Evolutionary conservation across 1,284 basidiomycete genomes (phyloP).

Genomic region (Leccinum variabile): DNA sequence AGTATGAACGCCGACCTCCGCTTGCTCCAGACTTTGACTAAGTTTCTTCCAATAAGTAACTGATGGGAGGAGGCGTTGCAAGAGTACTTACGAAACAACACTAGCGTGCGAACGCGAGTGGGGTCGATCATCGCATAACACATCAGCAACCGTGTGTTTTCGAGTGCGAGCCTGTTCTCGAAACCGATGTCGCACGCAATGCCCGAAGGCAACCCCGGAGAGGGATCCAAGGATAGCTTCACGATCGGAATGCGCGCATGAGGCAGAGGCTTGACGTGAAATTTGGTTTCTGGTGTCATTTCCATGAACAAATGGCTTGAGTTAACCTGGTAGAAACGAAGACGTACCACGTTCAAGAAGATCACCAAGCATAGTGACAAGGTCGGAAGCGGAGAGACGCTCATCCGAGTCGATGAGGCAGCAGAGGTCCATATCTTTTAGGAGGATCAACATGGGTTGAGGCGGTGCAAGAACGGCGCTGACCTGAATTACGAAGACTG

Average conservation of each 20-base stretch:
- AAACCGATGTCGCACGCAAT: conserved; percentile 99
- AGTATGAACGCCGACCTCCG: conserved; percentile 58
- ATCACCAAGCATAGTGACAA: conserved; percentile 93
- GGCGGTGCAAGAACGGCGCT: conserved; percentile 30
- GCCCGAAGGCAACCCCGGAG: conserved; percentile 84
- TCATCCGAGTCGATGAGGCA: conserved; percentile 88
- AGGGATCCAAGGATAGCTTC: conserved; percentile 91
- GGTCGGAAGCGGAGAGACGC: conserved; percentile 78
- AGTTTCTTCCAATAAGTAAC: conserved; percentile 14
- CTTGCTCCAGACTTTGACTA: conserved; percentile 99
- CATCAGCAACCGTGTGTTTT: conserved; percentile 94
- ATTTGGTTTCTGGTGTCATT: conserved; percentile 79
- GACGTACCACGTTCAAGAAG: conserved; percentile 83
- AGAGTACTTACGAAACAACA: conserved; percentile 82
- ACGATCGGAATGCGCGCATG: conserved; percentile 99
- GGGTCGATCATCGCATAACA: conserved; percentile 99
- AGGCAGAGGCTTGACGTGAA: conserved; percentile 94
- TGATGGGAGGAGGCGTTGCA: conserved; percentile 1
- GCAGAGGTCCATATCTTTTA: conserved; percentile 94
- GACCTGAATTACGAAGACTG: conserved; percentile 92
- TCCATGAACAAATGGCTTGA: conserved; percentile 10
- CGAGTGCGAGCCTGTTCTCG: conserved; percentile 93
- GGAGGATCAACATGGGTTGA: conserved; percentile 9
- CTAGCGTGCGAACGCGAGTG: conserved; percentile 88
- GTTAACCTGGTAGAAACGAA: conserved; percentile 18